phyloP scores from a whole-genome alignment of 2,329 filamentous ascomycete genomes.

The Tolypocladium guangdongense region DNA sequence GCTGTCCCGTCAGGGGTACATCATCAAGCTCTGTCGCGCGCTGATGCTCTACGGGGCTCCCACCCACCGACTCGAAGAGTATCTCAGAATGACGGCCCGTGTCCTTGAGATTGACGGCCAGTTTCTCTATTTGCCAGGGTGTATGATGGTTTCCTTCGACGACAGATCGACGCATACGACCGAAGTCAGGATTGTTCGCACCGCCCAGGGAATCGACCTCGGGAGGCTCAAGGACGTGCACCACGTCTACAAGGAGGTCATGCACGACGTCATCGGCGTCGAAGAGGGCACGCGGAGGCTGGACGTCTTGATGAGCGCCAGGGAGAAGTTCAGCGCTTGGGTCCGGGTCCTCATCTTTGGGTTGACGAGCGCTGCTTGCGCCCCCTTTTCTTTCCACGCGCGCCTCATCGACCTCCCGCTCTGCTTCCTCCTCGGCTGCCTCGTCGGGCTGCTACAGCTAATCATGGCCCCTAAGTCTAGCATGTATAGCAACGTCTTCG shows the following conservation, averaged over 20 bases:
- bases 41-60: constrained; percentile 85
- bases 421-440: constrained; percentile 57
- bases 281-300: constrained; percentile 45
- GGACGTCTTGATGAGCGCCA: constrained; percentile 41
- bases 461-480: constrained; percentile 58
- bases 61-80: constrained; percentile 81
- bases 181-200: constrained; percentile 54
- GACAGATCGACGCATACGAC: constrained; percentile 55
- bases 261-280: constrained; percentile 47
- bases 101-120: constrained; percentile 80
- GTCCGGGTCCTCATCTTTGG: constrained; percentile 56
- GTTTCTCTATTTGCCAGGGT: constrained; percentile 80
- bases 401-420: constrained; percentile 63
- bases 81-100: constrained; percentile 74
- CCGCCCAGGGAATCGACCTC: constrained; percentile 46
- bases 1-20: constrained; percentile 67
- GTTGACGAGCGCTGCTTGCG: constrained; percentile 59
- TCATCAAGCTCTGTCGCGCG: constrained; percentile 72
- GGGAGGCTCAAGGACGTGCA: constrained; percentile 52
- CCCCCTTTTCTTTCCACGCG: constrained; percentile 65
- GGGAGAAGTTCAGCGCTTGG: constrained; percentile 41
- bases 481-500: constrained; percentile 56
- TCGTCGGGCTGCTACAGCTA: constrained; percentile 60
- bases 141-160: constrained; percentile 88
- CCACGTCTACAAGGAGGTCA: constrained; percentile 53